phyloP scores from a whole-genome alignment of 2,329 filamentous ascomycete species.

The Corinectria fuckeliana region DNA sequence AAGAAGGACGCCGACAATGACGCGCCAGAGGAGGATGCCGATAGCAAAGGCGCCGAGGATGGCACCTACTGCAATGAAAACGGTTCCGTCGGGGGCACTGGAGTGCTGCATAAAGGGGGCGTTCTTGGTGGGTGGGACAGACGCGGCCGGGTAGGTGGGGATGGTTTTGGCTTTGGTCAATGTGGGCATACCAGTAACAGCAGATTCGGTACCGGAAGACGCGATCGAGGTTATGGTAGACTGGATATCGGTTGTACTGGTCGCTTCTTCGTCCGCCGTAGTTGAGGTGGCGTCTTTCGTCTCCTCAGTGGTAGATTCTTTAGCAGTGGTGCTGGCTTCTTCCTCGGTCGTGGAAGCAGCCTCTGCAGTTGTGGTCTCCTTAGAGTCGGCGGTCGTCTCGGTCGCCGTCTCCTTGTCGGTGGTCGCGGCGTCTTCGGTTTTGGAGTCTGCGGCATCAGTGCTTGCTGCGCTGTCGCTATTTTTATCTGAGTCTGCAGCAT shows the following conservation, averaged over 20 bases:
- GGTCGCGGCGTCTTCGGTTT: constrained; percentile 4
- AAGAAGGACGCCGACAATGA: constrained; percentile 85
- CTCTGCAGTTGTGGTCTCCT: constrained; percentile 21
- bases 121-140: constrained; percentile 80
- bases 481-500: constrained; percentile 42
- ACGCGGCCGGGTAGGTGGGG: constrained; percentile 71
- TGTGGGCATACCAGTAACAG: constrained; percentile 48
- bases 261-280: constrained; percentile 18
- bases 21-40: constrained; percentile 87
- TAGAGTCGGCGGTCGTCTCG: no score
- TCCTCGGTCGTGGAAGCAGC: constrained; percentile 19
- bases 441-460: constrained; percentile 16
- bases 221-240: constrained; percentile 24
- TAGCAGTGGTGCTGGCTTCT: constrained; percentile 34
- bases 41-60: constrained; percentile 83
- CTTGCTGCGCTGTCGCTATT: constrained; percentile 20
- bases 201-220: constrained; percentile 28
- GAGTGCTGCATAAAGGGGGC: constrained; percentile 94
- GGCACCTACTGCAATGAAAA: constrained; percentile 94
- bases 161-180: constrained; percentile 49
- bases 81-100: constrained; percentile 84
- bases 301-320: constrained; percentile 3
- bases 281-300: constrained; percentile 28
- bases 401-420: constrained; percentile 30
- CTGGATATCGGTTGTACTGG: constrained; percentile 21